These are phyloP conservation scores for Cryptosporidium sp. DNA, from an alignment of 169 alveolate species.

Conservation along the genomic window DNA sequence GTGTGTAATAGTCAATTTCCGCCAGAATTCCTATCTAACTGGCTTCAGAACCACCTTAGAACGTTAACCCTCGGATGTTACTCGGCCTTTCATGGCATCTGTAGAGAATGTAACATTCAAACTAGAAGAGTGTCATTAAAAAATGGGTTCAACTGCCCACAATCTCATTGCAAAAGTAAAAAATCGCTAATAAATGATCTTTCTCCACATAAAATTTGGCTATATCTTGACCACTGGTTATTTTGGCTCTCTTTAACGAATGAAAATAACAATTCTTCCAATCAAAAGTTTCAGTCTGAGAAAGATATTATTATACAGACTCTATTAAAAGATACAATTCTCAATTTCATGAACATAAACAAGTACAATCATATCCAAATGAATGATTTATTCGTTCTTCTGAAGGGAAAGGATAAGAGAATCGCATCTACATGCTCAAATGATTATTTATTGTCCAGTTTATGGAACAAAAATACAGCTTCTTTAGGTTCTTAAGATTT, in stretches of 20 bases:
- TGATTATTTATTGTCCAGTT: neutral
- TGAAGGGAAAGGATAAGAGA: neutral
- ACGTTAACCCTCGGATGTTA: slow-evolving; percentile 42
- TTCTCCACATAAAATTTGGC: slow-evolving; percentile 68
- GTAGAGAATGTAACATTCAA: slow-evolving; percentile 64
- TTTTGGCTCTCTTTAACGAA: slow-evolving; percentile 34
- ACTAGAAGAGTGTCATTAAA: slow-evolving; percentile 79
- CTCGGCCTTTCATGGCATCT: slow-evolving; percentile 57
- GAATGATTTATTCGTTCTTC: slow-evolving; percentile 11
- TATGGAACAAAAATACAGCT: slow-evolving; percentile 23
- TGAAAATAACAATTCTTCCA: neutral
- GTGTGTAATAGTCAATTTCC: slow-evolving; percentile 32
- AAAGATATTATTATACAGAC: neutral
- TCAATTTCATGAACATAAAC: slow-evolving; percentile 59
- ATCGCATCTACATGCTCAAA: neutral
- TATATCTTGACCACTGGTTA: slow-evolving; percentile 66
- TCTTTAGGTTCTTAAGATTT: neutral
- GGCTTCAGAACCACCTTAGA: slow-evolving; percentile 71
- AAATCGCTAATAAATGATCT: slow-evolving; percentile 39
- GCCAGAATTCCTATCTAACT: slow-evolving; percentile 43
- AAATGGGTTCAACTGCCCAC: slow-evolving; percentile 78
- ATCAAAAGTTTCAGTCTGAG: neutral
- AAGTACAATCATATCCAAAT: slow-evolving; percentile 57
- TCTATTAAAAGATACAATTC: slow-evolving; percentile 15
- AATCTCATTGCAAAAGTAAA: slow-evolving; percentile 73